Evolutionary conservation across 768 basidiomycete species (phyloP).

Genomic region (Kwoniella sp.): DNA sequence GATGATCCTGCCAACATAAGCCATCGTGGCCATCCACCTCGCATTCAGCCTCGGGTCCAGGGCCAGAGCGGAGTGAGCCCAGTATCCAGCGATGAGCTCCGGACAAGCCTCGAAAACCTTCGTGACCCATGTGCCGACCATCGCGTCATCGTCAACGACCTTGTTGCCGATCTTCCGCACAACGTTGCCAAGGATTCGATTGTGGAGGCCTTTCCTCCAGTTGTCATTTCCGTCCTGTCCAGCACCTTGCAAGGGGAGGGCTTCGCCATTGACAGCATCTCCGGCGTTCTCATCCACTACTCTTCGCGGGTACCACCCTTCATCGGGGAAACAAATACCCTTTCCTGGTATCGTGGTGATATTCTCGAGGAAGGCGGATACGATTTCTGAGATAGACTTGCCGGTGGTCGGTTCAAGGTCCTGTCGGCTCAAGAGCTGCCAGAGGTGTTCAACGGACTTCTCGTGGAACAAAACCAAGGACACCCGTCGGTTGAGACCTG

Average conservation of each 20-base stretch:
- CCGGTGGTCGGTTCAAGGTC: slow-evolving; percentile 59
- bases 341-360: slow-evolving; percentile 74
- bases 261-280: slow-evolving; percentile 41
- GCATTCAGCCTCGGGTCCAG: slow-evolving; percentile 43
- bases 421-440: slow-evolving; percentile 68
- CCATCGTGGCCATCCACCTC: slow-evolving; percentile 79
- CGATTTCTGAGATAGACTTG: slow-evolving; percentile 57
- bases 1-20: slow-evolving; percentile 73
- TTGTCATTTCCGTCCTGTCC: slow-evolving; percentile 23
- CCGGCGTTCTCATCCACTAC: slow-evolving; percentile 50
- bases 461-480: slow-evolving; percentile 42
- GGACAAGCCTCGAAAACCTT: slow-evolving; percentile 79
- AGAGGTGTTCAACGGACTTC: slow-evolving; percentile 53
- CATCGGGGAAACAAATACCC: slow-evolving; percentile 81
- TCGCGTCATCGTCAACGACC: slow-evolving; percentile 73
- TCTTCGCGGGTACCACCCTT: slow-evolving; percentile 84
- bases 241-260: slow-evolving; percentile 52
- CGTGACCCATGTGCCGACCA: slow-evolving; percentile 77
- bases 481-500: slow-evolving; percentile 35
- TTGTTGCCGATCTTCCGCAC: slow-evolving; percentile 61
- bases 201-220: slow-evolving; percentile 54
- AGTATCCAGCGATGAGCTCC: slow-evolving; percentile 65
- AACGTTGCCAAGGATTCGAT: slow-evolving; percentile 75
- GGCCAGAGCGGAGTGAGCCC: slow-evolving; percentile 47
- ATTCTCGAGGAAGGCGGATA: slow-evolving; percentile 80